Evolutionary conservation across 495 filamentous ascomycete species (phyloP).

Genomic region (Aspergillus incahuasiensis): DNA sequence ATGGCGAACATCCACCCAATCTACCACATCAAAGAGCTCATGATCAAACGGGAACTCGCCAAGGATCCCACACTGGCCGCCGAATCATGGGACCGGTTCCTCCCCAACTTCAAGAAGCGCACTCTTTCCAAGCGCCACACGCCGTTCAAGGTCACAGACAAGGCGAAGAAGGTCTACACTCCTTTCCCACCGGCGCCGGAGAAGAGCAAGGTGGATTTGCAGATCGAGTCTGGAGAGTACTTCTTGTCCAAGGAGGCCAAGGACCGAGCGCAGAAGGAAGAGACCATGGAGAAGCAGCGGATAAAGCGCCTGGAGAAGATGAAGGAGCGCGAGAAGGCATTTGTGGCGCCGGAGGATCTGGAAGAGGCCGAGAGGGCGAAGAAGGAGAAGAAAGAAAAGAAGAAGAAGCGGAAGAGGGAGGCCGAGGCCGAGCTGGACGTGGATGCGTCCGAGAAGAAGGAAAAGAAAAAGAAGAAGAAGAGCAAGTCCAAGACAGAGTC

Average conservation of each 20-base stretch:
- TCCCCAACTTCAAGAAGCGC: slow-evolving; percentile 97
- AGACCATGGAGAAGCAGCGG: slow-evolving; percentile 73
- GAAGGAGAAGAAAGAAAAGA: slow-evolving; percentile 36
- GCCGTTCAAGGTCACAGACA: slow-evolving; percentile 86
- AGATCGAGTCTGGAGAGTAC: slow-evolving; percentile 97
- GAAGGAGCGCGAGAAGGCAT: slow-evolving; percentile 77
- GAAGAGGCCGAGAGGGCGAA: slow-evolving; percentile 45
- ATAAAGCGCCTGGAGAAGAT: slow-evolving; percentile 85
- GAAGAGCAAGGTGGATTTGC: slow-evolving; percentile 96
- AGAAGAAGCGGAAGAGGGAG: slow-evolving; percentile 42
- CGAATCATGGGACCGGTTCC: slow-evolving; percentile 93
- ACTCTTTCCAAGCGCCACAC: slow-evolving; percentile 78
- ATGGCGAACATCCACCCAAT: slow-evolving; percentile 95
- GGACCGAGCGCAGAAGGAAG: slow-evolving; percentile 74
- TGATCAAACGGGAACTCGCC: slow-evolving; percentile 97
- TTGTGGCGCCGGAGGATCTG: slow-evolving; percentile 75
- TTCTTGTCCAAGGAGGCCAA: slow-evolving; percentile 90
- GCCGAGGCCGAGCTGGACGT: slow-evolving; percentile 29
- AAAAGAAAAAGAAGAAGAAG: slow-evolving; percentile 47
- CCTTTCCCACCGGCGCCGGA: slow-evolving; percentile 70
- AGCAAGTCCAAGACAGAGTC: slow-evolving; percentile 38
- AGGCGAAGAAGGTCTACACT: slow-evolving; percentile 89
- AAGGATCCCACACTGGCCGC: slow-evolving; percentile 84
- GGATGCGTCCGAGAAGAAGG: slow-evolving; percentile 34
- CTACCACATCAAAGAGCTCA: slow-evolving; percentile 96